phyloP scores from a whole-genome alignment of 2,329 filamentous ascomycete species.

The Akanthomyces muscarius region DNA sequence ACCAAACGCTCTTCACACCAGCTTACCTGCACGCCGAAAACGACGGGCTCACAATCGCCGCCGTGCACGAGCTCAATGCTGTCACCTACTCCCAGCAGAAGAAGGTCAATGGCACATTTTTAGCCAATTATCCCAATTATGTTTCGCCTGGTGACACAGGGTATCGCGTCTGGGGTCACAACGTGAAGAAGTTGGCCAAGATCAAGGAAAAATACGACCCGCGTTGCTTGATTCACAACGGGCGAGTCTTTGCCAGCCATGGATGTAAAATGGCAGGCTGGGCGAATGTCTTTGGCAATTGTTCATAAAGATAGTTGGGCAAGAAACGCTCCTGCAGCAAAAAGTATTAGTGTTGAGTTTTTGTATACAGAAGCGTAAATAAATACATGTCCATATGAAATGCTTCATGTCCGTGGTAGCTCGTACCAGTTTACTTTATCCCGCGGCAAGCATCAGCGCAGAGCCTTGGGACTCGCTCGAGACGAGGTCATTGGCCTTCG shows the following conservation, averaged over 20 bases:
- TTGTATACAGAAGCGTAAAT: neutral
- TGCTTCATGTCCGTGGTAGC: too few species aligned
- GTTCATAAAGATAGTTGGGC: neutral
- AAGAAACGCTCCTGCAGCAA: neutral
- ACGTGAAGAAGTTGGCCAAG: neutral
- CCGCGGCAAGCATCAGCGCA: too few species aligned
- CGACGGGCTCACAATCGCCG: neutral
- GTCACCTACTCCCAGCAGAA: conserved; percentile 10
- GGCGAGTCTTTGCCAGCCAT: conserved; percentile 4
- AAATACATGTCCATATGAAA: too few species aligned
- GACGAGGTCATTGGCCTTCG: too few species aligned
- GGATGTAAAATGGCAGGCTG: conserved; percentile 9
- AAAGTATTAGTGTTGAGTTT: neutral
- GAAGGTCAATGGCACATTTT: neutral
- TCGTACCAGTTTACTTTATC: too few species aligned
- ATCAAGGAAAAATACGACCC: conserved; percentile 16
- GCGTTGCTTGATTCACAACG: conserved; percentile 10
- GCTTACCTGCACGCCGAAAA: neutral
- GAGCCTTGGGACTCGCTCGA: too few species aligned
- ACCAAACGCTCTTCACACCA: conserved; percentile 12
- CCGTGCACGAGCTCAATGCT: neutral
- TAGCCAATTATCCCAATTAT: conserved; percentile 17
- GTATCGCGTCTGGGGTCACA: conserved; percentile 6
- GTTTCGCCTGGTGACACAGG: conserved; percentile 9
- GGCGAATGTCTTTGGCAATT: conserved; percentile 7